Conservation (phyloP, 202 grass and related monocot genomes). For the Zizania palustris region DNA sequence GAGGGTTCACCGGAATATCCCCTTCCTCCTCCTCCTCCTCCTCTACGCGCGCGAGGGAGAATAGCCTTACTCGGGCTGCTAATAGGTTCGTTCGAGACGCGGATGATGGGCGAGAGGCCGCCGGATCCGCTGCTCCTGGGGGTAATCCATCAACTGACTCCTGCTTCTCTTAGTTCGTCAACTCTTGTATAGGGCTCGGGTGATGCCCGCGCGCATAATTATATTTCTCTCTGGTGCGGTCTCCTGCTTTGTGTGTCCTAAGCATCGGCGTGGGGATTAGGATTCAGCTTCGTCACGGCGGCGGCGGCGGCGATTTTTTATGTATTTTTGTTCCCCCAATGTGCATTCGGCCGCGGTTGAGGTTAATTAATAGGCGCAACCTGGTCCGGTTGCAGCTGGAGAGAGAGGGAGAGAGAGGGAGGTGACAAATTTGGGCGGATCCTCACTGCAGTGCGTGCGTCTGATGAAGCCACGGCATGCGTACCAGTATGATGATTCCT, state of each 20-base stretch:
- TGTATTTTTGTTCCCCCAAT: not conserved
- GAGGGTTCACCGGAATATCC: not conserved
- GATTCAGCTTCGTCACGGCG: constrained; percentile 4
- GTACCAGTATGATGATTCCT: too few relatives aligned
- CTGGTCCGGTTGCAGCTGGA: too few relatives aligned
- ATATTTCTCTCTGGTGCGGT: too few relatives aligned
- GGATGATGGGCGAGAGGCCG: not conserved
- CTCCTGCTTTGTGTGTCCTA: not conserved
- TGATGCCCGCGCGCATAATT: not conserved
- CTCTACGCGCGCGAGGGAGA: too few relatives aligned
- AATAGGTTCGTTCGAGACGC: not conserved
- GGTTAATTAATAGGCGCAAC: too few relatives aligned
- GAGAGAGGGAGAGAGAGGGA: too few relatives aligned
- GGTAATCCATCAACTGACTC: not conserved
- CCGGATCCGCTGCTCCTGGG: not conserved
- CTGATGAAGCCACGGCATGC: too few relatives aligned
- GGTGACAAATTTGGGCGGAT: too few relatives aligned
- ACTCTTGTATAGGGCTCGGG: not conserved
- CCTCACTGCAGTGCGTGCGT: too few relatives aligned
- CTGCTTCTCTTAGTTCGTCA: not conserved
- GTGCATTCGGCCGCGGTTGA: too few relatives aligned
- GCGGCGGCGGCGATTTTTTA: not conserved
- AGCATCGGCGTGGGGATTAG: not conserved
- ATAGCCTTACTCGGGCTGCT: too few relatives aligned
- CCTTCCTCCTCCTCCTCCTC: not conserved